Evolutionary conservation across 2,329 filamentous ascomycete genomes (phyloP), one percentile per base, ranked within the genome.

Genomic region (Cladosporium halotolerans): DNA sequence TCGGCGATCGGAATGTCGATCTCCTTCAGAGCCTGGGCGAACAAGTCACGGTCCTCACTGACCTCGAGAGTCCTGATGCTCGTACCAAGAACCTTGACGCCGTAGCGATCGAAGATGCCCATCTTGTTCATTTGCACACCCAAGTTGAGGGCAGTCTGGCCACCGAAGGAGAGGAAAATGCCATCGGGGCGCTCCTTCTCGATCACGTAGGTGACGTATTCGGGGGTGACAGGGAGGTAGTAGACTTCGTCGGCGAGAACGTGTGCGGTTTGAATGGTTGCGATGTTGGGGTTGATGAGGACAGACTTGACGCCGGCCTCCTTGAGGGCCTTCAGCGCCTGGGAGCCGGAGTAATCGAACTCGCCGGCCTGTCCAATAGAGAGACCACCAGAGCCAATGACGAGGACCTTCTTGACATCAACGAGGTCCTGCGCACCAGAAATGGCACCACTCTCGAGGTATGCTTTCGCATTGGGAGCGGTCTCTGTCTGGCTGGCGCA

Each of bases 161-260:
- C 93, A 74, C 93, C 93, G 66, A 97, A 99, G 48, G 90, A 93
- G 64, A 97, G 81, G 76, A 97, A 93, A 71, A 99, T 95, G 66
- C 92, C 93, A 77, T 99, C 93, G 40, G 93, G 93, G 70, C 85
- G 83, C 76, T 97, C 93, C 67, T 88, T 86, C 78, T 97, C 90
- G 70, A 99, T 97, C 58, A 99, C 92, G 73, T 97, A 92, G 66
- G 87, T 87, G 68, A 96, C 91, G 75, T 97, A 99, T 80, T 97
- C 92, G 60, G 92, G 88, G 14, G 93, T 99, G 65, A 99, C 91
- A 53, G 93, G 93, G 36, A 97, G 85, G 74, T 96, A 97, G 80
- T 97, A 97, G 67, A 97, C 88, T 76, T 97, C 91, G 69, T 97
- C 92, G 67, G 90, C 90, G 69, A 97, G 86, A 66, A 86, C 85